phyloP scores from a whole-genome alignment of 495 filamentous ascomycete genomes.

The Alectoria sarmentosa region DNA sequence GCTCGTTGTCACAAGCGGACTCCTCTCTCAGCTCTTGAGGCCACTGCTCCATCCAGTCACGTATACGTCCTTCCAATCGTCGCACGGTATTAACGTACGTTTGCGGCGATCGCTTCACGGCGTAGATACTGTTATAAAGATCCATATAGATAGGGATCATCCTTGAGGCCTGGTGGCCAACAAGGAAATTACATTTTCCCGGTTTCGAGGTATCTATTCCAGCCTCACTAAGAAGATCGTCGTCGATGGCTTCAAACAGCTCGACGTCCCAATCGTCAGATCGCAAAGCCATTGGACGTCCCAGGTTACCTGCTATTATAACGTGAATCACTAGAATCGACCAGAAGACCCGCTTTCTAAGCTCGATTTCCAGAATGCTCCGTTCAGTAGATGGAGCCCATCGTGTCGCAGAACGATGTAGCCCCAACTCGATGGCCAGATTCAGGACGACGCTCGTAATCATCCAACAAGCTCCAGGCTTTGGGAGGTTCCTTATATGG shows the following conservation, averaged over 20 bases:
- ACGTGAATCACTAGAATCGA: conserved; percentile 53
- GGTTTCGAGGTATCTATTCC: conserved; percentile 40
- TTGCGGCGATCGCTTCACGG: conserved; percentile 48
- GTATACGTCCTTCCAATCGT: conserved; percentile 53
- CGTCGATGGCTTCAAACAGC: conserved; percentile 59
- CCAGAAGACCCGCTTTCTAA: conserved; percentile 75
- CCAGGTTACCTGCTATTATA: conserved; percentile 62
- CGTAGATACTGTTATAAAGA: conserved; percentile 65
- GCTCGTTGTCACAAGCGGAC: conserved; percentile 39
- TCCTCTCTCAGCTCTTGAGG: conserved; percentile 46
- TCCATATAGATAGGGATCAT: conserved; percentile 57
- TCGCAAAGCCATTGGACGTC: conserved; percentile 64
- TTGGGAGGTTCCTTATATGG: conserved; percentile 70
- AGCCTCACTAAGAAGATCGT: conserved; percentile 43
- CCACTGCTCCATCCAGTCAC: conserved; percentile 47
- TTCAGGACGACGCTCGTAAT: conserved; percentile 53
- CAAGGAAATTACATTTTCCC: conserved; percentile 55
- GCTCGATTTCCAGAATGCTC: conserved; percentile 56
- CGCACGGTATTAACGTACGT: conserved; percentile 56
- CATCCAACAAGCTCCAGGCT: conserved; percentile 64
- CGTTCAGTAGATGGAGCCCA: conserved; percentile 44
- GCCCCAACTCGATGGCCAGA: conserved; percentile 61
- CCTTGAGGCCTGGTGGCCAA: conserved; percentile 55
- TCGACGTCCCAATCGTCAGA: conserved; percentile 69
- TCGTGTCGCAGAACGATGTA: conserved; percentile 62